Conservation (phyloP, 768 basidiomycete genomes). For the Lentinula edodes region DNA sequence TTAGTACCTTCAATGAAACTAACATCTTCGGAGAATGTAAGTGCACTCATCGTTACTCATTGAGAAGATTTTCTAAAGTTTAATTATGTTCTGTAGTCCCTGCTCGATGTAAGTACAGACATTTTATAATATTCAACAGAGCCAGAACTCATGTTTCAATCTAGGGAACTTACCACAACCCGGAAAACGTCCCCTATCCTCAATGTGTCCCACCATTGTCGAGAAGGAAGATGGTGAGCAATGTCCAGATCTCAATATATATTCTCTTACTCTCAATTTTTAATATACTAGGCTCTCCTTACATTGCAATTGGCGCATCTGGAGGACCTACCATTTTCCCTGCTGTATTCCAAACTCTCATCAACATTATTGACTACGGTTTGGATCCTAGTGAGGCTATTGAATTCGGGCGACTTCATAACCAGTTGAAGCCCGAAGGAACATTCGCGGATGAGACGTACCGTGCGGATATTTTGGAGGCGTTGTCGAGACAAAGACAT, state of each 20-base stretch:
- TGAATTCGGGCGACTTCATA: conserved; percentile 80
- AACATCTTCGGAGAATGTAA: conserved; percentile 82
- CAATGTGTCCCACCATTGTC: conserved; percentile 54
- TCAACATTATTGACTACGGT: conserved; percentile 54
- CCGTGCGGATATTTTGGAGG: conserved; percentile 49
- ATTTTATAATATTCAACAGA: neutral
- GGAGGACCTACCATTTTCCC: conserved; percentile 64
- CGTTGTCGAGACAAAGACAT: conserved; percentile 60
- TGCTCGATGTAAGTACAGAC: neutral
- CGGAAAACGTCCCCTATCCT: conserved; percentile 67
- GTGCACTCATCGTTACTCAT: too few species aligned
- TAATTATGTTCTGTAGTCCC: neutral
- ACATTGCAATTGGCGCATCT: conserved; percentile 53
- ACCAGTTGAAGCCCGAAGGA: conserved; percentile 70
- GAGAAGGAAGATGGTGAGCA: conserved; percentile 43
- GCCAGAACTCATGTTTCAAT: neutral
- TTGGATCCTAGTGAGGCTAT: conserved; percentile 69
- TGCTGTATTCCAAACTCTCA: conserved; percentile 51
- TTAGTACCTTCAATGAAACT: conserved; percentile 77
- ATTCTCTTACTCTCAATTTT: neutral
- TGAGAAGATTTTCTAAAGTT: neutral
- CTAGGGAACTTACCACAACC: conserved; percentile 63
- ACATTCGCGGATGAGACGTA: conserved; percentile 60
- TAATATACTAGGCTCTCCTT: conserved; percentile 29
- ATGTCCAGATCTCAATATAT: too few species aligned